Percentiles rank a stretch among this genome's conserved stretches.
These are phyloP conservation scores for Macrotyloma uniflorum DNA, from an alignment of 306 rosid species.

Conservation along the genomic window DNA sequence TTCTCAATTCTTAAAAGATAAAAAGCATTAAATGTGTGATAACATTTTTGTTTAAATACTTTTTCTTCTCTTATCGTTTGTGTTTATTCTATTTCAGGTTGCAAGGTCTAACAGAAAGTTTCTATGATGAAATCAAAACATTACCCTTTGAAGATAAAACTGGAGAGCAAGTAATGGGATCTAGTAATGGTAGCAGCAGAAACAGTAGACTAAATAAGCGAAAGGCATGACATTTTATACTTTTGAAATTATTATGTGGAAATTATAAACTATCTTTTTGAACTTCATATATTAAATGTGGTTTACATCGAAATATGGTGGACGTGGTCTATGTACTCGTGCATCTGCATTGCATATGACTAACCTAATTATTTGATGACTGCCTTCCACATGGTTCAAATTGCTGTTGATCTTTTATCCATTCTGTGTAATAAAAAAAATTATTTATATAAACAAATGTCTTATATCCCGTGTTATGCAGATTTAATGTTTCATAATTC, in stretches of 20 bases:
- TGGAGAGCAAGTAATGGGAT: constrained; percentile 46
- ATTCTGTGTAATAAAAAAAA: neutral
- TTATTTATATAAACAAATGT: neutral
- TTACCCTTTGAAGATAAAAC: constrained; percentile 64
- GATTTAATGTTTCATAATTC: neutral
- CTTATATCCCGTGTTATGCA: neutral
- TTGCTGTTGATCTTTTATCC: constrained; percentile 24
- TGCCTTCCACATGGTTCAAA: neutral
- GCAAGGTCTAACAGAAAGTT: constrained; percentile 79
- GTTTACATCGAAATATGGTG: constrained; percentile 19
- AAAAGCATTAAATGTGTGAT: neutral
- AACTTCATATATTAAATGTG: neutral
- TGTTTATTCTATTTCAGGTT: constrained; percentile 54
- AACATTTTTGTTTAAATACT: neutral
- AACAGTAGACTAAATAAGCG: constrained; percentile 59
- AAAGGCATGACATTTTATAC: constrained; percentile 57
- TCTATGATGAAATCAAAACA: constrained; percentile 76
- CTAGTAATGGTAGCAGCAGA: constrained; percentile 49
- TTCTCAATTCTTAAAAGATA: constrained; percentile 14
- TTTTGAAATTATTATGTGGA: constrained; percentile 10
- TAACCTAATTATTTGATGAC: neutral
- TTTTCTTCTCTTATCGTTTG: constrained; percentile 1
- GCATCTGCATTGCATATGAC: constrained; percentile 8
- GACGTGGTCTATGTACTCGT: neutral
- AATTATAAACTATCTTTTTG: neutral